Conservation (phyloP, 2,329 filamentous ascomycete genomes). For the Xylogone sp. region DNA sequence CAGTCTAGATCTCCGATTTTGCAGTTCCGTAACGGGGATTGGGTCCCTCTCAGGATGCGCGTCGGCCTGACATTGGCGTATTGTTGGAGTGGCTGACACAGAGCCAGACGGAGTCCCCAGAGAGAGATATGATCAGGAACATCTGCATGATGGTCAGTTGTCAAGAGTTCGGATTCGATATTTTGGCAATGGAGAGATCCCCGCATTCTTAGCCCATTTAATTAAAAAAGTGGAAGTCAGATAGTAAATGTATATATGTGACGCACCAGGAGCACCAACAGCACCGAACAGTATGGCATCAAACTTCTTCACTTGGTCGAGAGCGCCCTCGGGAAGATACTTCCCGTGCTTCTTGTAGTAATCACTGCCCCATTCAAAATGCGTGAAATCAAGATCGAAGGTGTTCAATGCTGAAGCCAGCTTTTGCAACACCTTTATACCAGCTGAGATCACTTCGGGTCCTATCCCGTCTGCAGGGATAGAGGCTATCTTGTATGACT, state of each 20-base stretch:
- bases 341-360: slow-evolving; percentile 54
- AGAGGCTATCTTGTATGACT: slow-evolving; percentile 48
- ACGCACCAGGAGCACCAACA: slow-evolving; percentile 50
- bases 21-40: slow-evolving; percentile 47
- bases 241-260: neutral
- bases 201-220: too few species aligned
- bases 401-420: slow-evolving; percentile 47
- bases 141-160: slow-evolving; percentile 30
- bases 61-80: slow-evolving; percentile 65
- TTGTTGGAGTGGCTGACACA: slow-evolving; percentile 61
- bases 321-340: slow-evolving; percentile 55
- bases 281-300: slow-evolving; percentile 59
- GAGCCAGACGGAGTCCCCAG: slow-evolving; percentile 60
- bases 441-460: slow-evolving; percentile 56
- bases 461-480: slow-evolving; percentile 64
- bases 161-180: too few species aligned
- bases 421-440: slow-evolving; percentile 56
- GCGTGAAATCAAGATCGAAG: slow-evolving; percentile 57
- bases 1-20: slow-evolving; percentile 52
- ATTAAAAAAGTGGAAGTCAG: neutral
- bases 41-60: slow-evolving; percentile 52
- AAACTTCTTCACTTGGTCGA: slow-evolving; percentile 49
- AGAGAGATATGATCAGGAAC: slow-evolving; percentile 65
- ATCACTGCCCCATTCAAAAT: slow-evolving; percentile 58
- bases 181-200: too few species aligned